These are phyloP conservation scores for Stephanodiscus minutulus DNA, from an alignment of 108 stramenopile species.

Conservation along the genomic window DNA sequence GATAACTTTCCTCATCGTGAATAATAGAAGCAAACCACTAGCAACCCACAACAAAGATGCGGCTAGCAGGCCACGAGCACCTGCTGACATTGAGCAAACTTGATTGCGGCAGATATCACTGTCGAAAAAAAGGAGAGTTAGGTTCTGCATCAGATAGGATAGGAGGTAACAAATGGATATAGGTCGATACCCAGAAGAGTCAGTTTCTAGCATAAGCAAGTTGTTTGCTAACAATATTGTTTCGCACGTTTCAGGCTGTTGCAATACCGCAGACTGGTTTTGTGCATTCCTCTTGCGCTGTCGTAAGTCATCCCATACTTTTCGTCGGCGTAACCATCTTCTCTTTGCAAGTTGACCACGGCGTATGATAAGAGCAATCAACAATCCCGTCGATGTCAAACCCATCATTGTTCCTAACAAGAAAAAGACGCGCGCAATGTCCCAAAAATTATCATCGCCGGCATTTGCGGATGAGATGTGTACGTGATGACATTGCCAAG, in stretches of 20 bases:
- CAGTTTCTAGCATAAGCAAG: slow-evolving; percentile 13
- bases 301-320: not conserved
- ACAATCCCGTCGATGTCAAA: slow-evolving; percentile 7
- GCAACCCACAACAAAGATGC: slow-evolving; percentile 38
- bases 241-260: not conserved
- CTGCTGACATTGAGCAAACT: slow-evolving; percentile 18
- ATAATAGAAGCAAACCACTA: slow-evolving; percentile 25
- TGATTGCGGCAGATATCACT: slow-evolving; percentile 33
- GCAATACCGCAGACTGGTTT: slow-evolving; percentile 2
- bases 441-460: slow-evolving; percentile 28
- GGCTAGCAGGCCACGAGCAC: slow-evolving; percentile 27
- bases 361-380: slow-evolving; percentile 15
- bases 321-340: not conserved
- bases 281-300: not conserved
- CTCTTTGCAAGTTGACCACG: not conserved
- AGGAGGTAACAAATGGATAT: slow-evolving; percentile 24
- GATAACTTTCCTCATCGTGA: slow-evolving; percentile 22
- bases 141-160: slow-evolving; percentile 33
- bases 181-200: slow-evolving; percentile 24
- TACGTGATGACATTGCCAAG: slow-evolving; percentile 29
- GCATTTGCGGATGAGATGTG: slow-evolving; percentile 12
- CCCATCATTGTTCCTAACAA: slow-evolving; percentile 25
- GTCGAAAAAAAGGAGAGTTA: slow-evolving; percentile 35
- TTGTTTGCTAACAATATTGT: slow-evolving; percentile 1
- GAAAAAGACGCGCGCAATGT: slow-evolving; percentile 23